A percentile compares a stretch with the other conserved stretches of the same genome.
These are phyloP conservation scores for Phytophthora tubulina DNA, from an alignment of 352 stramenopile genomes.

Conservation along the genomic window DNA sequence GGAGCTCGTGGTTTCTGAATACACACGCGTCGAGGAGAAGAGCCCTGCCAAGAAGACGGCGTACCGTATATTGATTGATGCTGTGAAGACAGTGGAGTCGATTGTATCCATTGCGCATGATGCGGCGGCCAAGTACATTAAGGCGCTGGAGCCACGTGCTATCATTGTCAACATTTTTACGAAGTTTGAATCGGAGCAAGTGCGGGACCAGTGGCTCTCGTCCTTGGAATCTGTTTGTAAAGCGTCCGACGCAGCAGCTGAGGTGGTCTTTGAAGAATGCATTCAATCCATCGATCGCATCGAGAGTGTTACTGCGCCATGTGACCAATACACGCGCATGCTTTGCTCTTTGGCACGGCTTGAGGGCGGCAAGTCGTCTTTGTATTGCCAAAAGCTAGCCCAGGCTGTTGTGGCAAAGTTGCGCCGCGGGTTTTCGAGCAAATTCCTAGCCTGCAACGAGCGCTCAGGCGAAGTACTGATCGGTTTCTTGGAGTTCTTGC, in stretches of 20 bases:
- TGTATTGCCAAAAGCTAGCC: slow-evolving; percentile 64
- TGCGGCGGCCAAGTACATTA: slow-evolving; percentile 76
- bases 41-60: slow-evolving; percentile 51
- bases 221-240: slow-evolving; percentile 81
- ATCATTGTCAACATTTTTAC: slow-evolving; percentile 72
- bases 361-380: slow-evolving; percentile 51
- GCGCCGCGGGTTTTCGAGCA: slow-evolving; percentile 75
- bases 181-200: slow-evolving; percentile 74
- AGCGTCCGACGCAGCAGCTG: slow-evolving; percentile 48
- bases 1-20: slow-evolving; percentile 82
- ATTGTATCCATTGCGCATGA: slow-evolving; percentile 78
- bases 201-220: slow-evolving; percentile 88
- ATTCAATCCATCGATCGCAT: slow-evolving; percentile 73
- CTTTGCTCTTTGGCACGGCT: slow-evolving; percentile 77
- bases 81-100: slow-evolving; percentile 84
- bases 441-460: slow-evolving; percentile 84
- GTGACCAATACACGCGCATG: slow-evolving; percentile 80
- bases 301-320: slow-evolving; percentile 66
- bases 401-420: slow-evolving; percentile 69
- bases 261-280: slow-evolving; percentile 74
- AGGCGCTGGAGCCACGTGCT: slow-evolving; percentile 45
- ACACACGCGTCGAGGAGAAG: slow-evolving; percentile 52
- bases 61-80: slow-evolving; percentile 84
- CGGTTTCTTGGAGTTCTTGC: slow-evolving; percentile 81
- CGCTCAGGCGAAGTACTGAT: slow-evolving; percentile 73